A percentile compares a stretch with the other conserved stretches of the same genome.
Conservation (phyloP, 257 asterid genomes). For the Petrea volubilis region DNA sequence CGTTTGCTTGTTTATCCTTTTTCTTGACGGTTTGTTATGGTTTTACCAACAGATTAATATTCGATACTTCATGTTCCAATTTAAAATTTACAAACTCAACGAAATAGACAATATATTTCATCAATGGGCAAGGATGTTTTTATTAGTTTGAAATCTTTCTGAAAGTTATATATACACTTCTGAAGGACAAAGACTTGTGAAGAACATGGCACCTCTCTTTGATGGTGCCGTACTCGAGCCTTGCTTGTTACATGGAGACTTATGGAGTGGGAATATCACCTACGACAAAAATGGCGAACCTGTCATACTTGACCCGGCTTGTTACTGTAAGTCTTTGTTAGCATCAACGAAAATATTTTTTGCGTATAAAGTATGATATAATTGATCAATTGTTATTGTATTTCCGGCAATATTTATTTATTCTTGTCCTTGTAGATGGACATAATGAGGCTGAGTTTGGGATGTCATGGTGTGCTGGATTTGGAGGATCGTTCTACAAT, state of each 20-base stretch:
- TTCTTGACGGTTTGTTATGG: no score
- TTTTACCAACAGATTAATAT: not conserved
- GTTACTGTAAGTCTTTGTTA: slow-evolving; percentile 69
- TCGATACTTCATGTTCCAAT: not conserved
- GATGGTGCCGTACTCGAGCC: slow-evolving; percentile 71
- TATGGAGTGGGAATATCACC: slow-evolving; percentile 95
- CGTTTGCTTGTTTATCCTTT: no score
- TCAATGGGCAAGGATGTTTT: not conserved
- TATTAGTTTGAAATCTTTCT: not conserved
- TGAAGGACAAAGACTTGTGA: slow-evolving; percentile 77
- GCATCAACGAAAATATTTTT: not conserved
- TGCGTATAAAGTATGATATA: no score
- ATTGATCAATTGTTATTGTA: not conserved
- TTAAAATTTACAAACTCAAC: not conserved
- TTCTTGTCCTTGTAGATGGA: slow-evolving; percentile 53
- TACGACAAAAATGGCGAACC: slow-evolving; percentile 86
- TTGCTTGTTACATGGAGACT: slow-evolving; percentile 92
- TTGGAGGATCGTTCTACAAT: slow-evolving; percentile 75
- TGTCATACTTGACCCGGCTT: slow-evolving; percentile 95
- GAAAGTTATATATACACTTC: slow-evolving; percentile 7
- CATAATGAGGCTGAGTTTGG: slow-evolving; percentile 97
- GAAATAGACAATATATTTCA: not conserved
- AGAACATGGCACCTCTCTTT: slow-evolving; percentile 77
- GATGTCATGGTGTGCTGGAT: slow-evolving; percentile 99
- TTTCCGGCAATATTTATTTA: not conserved